A percentile compares a stretch with the other conserved stretches of the same genome.
Conservation (phyloP, 2,329 filamentous ascomycete genomes). For the Botrytis byssoidea region DNA sequence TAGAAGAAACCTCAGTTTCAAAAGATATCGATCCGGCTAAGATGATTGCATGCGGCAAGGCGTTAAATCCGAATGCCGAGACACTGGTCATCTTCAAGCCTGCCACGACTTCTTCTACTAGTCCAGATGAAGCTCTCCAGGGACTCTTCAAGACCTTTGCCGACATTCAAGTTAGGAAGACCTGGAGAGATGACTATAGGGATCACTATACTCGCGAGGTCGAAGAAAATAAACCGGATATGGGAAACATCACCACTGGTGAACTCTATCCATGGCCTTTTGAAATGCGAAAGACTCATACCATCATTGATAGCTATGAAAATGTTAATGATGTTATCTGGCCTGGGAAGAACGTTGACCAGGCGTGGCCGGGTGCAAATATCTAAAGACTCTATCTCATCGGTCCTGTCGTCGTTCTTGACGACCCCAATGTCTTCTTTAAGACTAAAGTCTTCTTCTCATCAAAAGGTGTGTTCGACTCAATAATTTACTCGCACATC, state of each 20-base stretch:
- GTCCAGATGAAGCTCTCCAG: neutral
- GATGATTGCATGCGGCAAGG: neutral
- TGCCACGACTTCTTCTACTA: neutral
- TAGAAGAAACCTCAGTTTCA: neutral
- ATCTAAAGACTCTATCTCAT: neutral
- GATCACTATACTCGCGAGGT: neutral
- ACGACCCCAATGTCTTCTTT: neutral
- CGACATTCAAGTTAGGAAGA: neutral
- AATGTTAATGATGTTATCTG: neutral
- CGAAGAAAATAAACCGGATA: neutral
- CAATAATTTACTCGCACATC: neutral
- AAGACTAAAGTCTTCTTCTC: neutral
- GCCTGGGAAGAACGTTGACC: neutral
- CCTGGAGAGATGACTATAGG: neutral
- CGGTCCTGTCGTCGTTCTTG: neutral
- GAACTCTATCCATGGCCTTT: neutral
- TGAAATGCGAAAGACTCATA: neutral
- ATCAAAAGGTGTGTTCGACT: neutral
- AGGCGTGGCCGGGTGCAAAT: neutral
- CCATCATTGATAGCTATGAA: neutral
- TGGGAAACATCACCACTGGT: neutral
- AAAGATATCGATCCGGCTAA: neutral
- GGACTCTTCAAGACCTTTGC: neutral
- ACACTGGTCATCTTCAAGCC: conserved; percentile 3
- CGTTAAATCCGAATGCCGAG: neutral